Percentiles rank a stretch among this genome's conserved stretches.
Conservation (phyloP, 2,329 filamentous ascomycete genomes). For the Fusarium graminum region DNA sequence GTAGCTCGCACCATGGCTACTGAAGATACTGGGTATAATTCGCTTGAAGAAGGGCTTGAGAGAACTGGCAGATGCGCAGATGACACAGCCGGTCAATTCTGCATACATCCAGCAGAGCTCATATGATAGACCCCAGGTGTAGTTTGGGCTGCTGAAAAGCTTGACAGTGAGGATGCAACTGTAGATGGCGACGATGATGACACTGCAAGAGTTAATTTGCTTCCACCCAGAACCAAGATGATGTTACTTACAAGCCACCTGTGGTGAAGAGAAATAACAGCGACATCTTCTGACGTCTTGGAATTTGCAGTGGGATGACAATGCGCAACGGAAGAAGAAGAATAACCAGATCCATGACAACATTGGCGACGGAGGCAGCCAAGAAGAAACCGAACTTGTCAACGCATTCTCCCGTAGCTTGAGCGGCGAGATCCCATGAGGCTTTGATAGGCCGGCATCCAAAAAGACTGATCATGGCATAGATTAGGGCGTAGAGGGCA, state of each 20-base stretch:
- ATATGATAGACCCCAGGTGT: conserved; percentile 44
- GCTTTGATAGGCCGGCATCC: conserved; percentile 43
- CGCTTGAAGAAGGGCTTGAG: conserved; percentile 42
- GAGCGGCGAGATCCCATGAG: conserved; percentile 41
- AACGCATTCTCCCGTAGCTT: conserved; percentile 40
- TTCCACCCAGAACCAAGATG: rapidly evolving
- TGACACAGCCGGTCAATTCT: conserved; percentile 43
- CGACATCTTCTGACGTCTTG: conserved; percentile 36
- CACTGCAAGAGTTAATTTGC: conserved; percentile 1
- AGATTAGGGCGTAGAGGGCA: conserved; percentile 36
- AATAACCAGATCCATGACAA: conserved; percentile 43
- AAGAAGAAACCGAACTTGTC: conserved; percentile 46
- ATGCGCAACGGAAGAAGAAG: conserved; percentile 35
- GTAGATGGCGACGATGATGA: conserved; percentile 44
- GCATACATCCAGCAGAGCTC: conserved; percentile 47
- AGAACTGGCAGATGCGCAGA: conserved; percentile 44
- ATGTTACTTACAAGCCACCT: conserved; percentile 35
- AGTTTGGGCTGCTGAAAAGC: conserved; percentile 36
- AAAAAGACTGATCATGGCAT: conserved; percentile 43
- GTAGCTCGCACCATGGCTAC: conserved; percentile 21
- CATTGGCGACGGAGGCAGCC: conserved; percentile 43
- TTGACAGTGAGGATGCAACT: conserved; percentile 43
- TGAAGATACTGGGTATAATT: conserved; percentile 30
- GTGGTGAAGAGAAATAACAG: conserved; percentile 41
- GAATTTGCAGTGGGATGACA: conserved; percentile 36